Conservation (phyloP, 352 stramenopile genomes). For the Phytophthora idaei region DNA sequence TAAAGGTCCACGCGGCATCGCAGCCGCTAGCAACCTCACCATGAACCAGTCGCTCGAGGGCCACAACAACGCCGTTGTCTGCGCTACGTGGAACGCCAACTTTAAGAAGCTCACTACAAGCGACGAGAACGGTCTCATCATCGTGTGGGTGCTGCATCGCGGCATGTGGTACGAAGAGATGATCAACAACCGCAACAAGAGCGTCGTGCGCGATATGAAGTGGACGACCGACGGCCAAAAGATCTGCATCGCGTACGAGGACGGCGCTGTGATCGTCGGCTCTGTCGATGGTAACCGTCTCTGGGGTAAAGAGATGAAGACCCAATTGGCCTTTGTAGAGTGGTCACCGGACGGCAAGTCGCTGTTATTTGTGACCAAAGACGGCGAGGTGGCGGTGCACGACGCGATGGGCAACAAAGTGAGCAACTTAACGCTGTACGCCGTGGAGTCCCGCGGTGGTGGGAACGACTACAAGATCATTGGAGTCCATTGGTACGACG, state of each 20-base stretch:
- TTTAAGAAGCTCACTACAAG: constrained; percentile 96
- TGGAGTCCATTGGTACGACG: constrained; percentile 85
- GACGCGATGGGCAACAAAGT: constrained; percentile 89
- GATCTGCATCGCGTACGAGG: constrained; percentile 96
- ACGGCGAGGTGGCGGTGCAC: constrained; percentile 86
- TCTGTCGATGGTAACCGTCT: constrained; percentile 94
- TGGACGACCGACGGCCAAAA: constrained; percentile 94
- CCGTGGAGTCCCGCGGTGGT: constrained; percentile 53
- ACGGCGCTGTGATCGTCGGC: constrained; percentile 94
- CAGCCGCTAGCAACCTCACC: constrained; percentile 89
- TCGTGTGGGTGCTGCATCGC: constrained; percentile 95
- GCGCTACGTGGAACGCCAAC: constrained; percentile 93
- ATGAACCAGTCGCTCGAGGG: constrained; percentile 96
- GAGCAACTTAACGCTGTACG: constrained; percentile 79
- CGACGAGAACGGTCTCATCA: constrained; percentile 95
- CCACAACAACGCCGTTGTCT: constrained; percentile 91
- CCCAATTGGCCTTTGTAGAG: constrained; percentile 91
- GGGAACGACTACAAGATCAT: constrained; percentile 78
- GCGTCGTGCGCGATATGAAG: constrained; percentile 94
- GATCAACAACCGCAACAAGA: constrained; percentile 97
- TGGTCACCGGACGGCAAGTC: constrained; percentile 92
- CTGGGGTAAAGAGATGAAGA: constrained; percentile 95
- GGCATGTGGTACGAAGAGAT: constrained; percentile 97
- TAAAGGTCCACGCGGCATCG: constrained; percentile 82
- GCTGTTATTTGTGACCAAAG: constrained; percentile 89